Conservation (phyloP, 192 early-diverging fungal genomes). For the Chytriomyces hyalinus region DNA sequence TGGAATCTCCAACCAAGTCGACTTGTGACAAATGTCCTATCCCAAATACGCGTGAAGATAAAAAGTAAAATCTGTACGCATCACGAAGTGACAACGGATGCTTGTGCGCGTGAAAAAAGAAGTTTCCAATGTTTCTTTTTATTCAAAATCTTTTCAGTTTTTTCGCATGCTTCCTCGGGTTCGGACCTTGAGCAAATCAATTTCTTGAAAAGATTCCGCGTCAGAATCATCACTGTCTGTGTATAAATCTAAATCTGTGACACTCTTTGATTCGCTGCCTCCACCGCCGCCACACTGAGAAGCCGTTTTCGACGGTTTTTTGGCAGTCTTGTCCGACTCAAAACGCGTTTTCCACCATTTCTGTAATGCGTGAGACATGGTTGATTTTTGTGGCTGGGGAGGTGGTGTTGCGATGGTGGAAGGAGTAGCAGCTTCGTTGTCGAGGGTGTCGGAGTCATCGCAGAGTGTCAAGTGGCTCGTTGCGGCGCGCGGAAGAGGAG, state of each 20-base stretch:
- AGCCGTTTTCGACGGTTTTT: not conserved
- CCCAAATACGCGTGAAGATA: too few relatives aligned
- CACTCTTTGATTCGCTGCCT: not conserved
- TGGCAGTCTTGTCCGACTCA: not conserved
- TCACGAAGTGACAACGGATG: too few relatives aligned
- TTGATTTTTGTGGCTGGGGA: not conserved
- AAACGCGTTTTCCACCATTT: slow-evolving; percentile 29
- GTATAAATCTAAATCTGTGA: not conserved
- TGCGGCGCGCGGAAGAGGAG: not conserved
- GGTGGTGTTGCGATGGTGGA: not conserved
- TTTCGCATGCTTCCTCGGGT: too few relatives aligned
- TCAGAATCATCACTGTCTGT: not conserved
- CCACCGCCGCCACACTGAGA: too few relatives aligned
- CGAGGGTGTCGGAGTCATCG: not conserved
- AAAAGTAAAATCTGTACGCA: too few relatives aligned
- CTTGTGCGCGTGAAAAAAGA: too few relatives aligned
- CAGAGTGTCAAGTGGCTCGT: slow-evolving; percentile 11
- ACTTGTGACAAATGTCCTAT: too few relatives aligned
- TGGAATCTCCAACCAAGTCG: too few relatives aligned
- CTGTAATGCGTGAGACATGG: not conserved
- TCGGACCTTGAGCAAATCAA: not conserved
- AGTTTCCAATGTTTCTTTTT: too few relatives aligned
- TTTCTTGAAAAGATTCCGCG: slow-evolving; percentile 1
- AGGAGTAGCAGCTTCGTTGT: too few relatives aligned
- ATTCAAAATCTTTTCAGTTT: too few relatives aligned